phyloP scores from a whole-genome alignment of 805 yeast species.

The Wickerhamomyces canadensis region DNA sequence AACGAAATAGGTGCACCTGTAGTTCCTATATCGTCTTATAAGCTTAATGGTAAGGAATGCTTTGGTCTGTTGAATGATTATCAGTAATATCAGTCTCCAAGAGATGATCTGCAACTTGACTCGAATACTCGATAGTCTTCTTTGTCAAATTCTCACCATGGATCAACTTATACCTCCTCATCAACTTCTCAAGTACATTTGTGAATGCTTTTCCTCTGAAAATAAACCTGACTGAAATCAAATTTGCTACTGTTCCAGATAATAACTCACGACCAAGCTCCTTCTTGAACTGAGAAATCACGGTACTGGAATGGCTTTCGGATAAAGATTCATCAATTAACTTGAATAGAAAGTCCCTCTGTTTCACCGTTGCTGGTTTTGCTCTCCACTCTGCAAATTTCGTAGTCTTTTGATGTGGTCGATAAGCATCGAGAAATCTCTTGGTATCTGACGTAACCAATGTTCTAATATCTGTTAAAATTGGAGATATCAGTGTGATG shows the following conservation, averaged over 20 bases:
- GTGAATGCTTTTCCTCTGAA: background rate
- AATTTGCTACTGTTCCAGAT: background rate
- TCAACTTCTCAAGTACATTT: background rate
- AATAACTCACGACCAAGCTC: background rate
- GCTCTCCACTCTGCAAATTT: background rate
- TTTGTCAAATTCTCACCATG: too few species aligned
- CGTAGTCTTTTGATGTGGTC: background rate
- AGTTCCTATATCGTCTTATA: too few species aligned
- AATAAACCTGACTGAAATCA: background rate
- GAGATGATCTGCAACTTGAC: too few species aligned
- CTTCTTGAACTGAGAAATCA: background rate
- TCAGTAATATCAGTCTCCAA: too few species aligned
- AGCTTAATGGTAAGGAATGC: too few species aligned
- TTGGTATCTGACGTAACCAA: conserved; percentile 8
- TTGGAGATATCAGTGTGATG: conserved; percentile 16
- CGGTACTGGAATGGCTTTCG: background rate
- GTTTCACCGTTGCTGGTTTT: background rate
- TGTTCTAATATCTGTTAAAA: conserved; percentile 20
- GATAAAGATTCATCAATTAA: background rate
- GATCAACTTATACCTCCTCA: background rate
- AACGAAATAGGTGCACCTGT: too few species aligned
- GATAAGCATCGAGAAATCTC: background rate
- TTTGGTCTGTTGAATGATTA: too few species aligned
- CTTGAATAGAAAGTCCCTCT: background rate
- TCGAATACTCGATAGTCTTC: too few species aligned